Base-by-base conservation (phyloP, 1,284 basidiomycete genomes). In the Cutaneotrichosporon sp. region DNA sequence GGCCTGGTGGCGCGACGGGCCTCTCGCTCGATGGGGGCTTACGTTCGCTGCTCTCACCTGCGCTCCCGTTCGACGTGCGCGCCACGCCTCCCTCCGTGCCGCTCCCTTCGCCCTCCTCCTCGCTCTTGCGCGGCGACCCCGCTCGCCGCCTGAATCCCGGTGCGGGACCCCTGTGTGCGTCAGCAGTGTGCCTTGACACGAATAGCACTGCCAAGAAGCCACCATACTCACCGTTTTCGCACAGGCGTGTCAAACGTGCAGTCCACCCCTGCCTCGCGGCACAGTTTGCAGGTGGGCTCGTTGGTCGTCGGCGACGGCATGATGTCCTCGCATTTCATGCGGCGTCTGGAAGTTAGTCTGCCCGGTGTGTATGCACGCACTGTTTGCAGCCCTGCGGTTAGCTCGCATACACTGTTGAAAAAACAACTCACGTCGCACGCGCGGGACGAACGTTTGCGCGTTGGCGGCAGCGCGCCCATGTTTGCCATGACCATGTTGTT, bases 241-340 rank as follows among this genome's bases (percentile, higher is more conserved):
- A 64, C 60, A 3, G 64, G 64, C 4, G 60, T 54, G 35, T 56
- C 59, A 35, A 65, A 68, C 4, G 53, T 57, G 47, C 66, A 68
- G 22, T 58, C 49, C 17, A 52, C 51, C 2, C 52, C 49, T 5
- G 50, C 37, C 30, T 68, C 63, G 22, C 62, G 52, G 40, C 66
- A 68, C 20, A 58, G 51, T 41, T 56, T 59, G 50, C 64, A 66
- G 1, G 55, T 53, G 20, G 50, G 52, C 12, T 49, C 49, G 23
- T 48, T 51, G 13, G 49, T 53, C 4, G 45, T 36, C 15, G 49
- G 40, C 5, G 44, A 41, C 1, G 52, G 53, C 17, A 38, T 20
- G 9, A 59, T 36, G 13, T 61, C 58, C 38, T 66, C 61, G 49
- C 64, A 65, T 51, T 63, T 67, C 43, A 62, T 62, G n/a, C 64